Percentiles rank a stretch among this genome's conserved stretches.
These are phyloP conservation scores for Suhomyces anneliseae DNA, from an alignment of 1,139 yeast genomes.

Conservation along the genomic window DNA sequence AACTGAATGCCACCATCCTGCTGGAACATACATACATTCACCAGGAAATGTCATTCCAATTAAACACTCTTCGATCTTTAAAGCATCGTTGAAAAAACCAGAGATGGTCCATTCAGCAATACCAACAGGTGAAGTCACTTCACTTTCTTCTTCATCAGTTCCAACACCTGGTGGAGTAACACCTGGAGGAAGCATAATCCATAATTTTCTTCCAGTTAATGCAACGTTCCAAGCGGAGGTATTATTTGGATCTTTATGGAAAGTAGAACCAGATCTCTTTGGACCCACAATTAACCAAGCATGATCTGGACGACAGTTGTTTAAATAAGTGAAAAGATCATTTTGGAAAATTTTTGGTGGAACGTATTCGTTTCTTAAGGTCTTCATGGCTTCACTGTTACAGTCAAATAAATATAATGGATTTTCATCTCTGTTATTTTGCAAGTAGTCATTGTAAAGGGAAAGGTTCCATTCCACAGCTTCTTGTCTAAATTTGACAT, in stretches of 20 bases:
- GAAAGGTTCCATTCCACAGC: constrained; percentile 76
- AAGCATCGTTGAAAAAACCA: constrained; percentile 71
- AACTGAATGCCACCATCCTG: constrained; percentile 96
- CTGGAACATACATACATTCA: constrained; percentile 84
- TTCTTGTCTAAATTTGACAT: constrained; percentile 74
- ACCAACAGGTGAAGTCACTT: constrained; percentile 89
- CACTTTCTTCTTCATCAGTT: constrained; percentile 75
- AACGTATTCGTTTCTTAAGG: constrained; percentile 53
- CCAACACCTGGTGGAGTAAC: constrained; percentile 83
- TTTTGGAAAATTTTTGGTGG: constrained; percentile 53
- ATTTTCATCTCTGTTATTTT: constrained; percentile 67
- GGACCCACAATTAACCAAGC: constrained; percentile 91
- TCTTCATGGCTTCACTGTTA: constrained; percentile 60
- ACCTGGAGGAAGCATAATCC: constrained; percentile 86
- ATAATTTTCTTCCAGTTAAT: constrained; percentile 70
- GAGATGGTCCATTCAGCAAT: constrained; percentile 87
- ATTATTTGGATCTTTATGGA: constrained; percentile 89
- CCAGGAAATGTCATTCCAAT: constrained; percentile 80
- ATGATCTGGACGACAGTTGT: constrained; percentile 76
- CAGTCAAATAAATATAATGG: constrained; percentile 88
- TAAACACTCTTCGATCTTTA: constrained; percentile 49
- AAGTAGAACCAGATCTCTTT: constrained; percentile 77
- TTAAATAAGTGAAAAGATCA: constrained; percentile 50
- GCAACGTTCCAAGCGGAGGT: constrained; percentile 92
- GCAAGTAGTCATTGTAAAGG: constrained; percentile 62